Conservation (phyloP, 192 early-diverging fungal genomes). For the Umbelopsis isabellina region DNA sequence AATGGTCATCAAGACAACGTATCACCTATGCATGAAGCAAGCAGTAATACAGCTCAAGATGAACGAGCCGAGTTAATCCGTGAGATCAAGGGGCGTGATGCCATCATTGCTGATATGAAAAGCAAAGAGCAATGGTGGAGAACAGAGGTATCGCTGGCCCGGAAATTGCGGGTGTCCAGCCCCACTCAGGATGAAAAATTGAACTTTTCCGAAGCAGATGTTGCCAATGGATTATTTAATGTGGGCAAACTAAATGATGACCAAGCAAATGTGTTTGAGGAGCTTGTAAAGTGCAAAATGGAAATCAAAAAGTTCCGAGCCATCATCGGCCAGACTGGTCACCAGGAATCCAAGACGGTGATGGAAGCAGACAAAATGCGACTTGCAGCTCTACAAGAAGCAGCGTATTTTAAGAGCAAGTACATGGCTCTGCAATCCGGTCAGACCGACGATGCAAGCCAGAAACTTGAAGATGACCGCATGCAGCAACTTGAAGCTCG, state of each 20-base stretch:
- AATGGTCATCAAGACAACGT: background rate
- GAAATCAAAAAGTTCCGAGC: slow-evolving; percentile 53
- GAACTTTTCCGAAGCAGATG: slow-evolving; percentile 20
- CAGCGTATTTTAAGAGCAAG: slow-evolving; percentile 61
- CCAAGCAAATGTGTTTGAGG: slow-evolving; percentile 53
- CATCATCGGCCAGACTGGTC: slow-evolving; percentile 56
- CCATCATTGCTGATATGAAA: slow-evolving; percentile 39
- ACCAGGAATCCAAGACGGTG: slow-evolving; percentile 54
- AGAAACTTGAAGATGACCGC: slow-evolving; percentile 45
- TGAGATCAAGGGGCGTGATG: slow-evolving; percentile 44
- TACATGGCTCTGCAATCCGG: slow-evolving; percentile 49
- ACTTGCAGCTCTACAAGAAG: slow-evolving; percentile 60
- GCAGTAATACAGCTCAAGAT: background rate
- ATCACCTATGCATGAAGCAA: background rate
- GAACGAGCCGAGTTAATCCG: slow-evolving; percentile 25
- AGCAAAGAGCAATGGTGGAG: slow-evolving; percentile 51
- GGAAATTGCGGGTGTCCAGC: slow-evolving; percentile 26
- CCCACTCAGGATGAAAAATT: slow-evolving; percentile 7
- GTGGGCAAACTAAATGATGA: slow-evolving; percentile 48
- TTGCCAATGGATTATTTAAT: slow-evolving; percentile 39
- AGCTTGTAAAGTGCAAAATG: slow-evolving; percentile 55
- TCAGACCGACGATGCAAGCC: slow-evolving; percentile 38
- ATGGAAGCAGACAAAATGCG: slow-evolving; percentile 55
- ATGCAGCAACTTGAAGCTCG: slow-evolving; percentile 51
- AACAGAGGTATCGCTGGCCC: slow-evolving; percentile 42